These are phyloP conservation scores for Sphaerulina vaccinii DNA, from an alignment of 2,329 filamentous ascomycete species.

Conservation along the genomic window DNA sequence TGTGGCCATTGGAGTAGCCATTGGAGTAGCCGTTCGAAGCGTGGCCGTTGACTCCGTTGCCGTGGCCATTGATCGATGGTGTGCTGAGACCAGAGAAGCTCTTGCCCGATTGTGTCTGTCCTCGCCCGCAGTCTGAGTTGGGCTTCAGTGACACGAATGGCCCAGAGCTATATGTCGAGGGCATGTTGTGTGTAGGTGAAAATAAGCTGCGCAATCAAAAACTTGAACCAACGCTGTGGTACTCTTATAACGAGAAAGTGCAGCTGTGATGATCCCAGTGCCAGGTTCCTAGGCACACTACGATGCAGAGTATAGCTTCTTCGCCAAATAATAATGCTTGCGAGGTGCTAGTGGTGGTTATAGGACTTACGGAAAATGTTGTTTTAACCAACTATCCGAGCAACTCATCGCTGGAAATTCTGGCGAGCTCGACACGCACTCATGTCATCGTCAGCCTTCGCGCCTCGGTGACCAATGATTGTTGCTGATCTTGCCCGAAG, in stretches of 20 bases:
- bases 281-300: slow-evolving; percentile 6
- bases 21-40: slow-evolving; percentile 15
- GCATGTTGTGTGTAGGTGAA: slow-evolving; percentile 22
- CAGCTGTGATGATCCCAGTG: slow-evolving; percentile 5
- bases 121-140: slow-evolving; percentile 30
- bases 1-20: slow-evolving; percentile 21
- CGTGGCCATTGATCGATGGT: slow-evolving; percentile 18
- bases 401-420: slow-evolving; percentile 9
- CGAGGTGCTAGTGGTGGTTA: background rate
- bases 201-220: background rate
- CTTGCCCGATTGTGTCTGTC: slow-evolving; percentile 17
- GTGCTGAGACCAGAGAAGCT: slow-evolving; percentile 25
- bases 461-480: background rate
- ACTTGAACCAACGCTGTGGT: background rate
- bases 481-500: slow-evolving; percentile 2
- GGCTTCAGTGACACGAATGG: slow-evolving; percentile 32
- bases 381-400: background rate
- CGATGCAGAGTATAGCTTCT: slow-evolving; percentile 3
- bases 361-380: background rate
- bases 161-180: slow-evolving; percentile 25
- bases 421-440: slow-evolving; percentile 5
- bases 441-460: background rate
- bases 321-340: background rate
- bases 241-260: slow-evolving; percentile 1
- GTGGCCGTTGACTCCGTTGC: slow-evolving; percentile 15